These are phyloP conservation scores for Yamadazyma blattariae DNA, from an alignment of 1,139 yeast species.

Conservation along the genomic window DNA sequence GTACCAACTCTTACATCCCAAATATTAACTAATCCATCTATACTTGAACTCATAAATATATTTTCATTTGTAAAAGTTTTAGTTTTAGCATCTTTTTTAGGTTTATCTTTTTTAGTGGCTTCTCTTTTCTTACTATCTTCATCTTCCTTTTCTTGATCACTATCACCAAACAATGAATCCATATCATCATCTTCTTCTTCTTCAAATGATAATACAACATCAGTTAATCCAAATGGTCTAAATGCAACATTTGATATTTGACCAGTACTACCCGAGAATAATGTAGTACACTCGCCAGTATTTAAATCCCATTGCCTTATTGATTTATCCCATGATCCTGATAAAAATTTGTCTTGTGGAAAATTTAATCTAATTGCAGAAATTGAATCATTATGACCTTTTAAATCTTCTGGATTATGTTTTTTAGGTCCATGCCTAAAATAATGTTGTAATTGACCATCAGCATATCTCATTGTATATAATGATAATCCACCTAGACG, in stretches of 20 bases:
- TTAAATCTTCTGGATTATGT: slow-evolving; percentile 8
- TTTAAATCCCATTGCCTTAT: slow-evolving; percentile 83
- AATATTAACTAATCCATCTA: slow-evolving; percentile 77
- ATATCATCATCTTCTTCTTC: slow-evolving; percentile 41
- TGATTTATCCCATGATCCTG: slow-evolving; percentile 90
- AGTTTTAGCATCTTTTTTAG: slow-evolving; percentile 13
- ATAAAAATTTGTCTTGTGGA: slow-evolving; percentile 58
- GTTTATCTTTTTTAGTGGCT: slow-evolving; percentile 11
- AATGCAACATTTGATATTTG: slow-evolving; percentile 77
- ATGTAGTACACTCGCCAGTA: slow-evolving; percentile 55
- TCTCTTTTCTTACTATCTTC: slow-evolving; percentile 23
- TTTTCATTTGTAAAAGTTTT: slow-evolving; percentile 44
- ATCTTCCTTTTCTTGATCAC: slow-evolving; percentile 40
- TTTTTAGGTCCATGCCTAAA: slow-evolving; percentile 42
- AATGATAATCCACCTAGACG: slow-evolving; percentile 82
- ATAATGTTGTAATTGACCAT: slow-evolving; percentile 79
- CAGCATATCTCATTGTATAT: slow-evolving; percentile 79
- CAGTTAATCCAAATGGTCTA: slow-evolving; percentile 69
- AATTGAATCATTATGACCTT: slow-evolving; percentile 69
- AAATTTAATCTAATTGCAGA: slow-evolving; percentile 65
- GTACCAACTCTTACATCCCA: slow-evolving; percentile 71
- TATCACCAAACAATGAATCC: slow-evolving; percentile 80
- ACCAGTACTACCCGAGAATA: slow-evolving; percentile 60
- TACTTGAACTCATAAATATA: slow-evolving; percentile 74
- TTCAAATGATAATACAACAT: slow-evolving; percentile 18